These are phyloP conservation scores for Exophiala xenobiotica DNA, from an alignment of 2,329 filamentous ascomycete genomes.

Conservation along the genomic window DNA sequence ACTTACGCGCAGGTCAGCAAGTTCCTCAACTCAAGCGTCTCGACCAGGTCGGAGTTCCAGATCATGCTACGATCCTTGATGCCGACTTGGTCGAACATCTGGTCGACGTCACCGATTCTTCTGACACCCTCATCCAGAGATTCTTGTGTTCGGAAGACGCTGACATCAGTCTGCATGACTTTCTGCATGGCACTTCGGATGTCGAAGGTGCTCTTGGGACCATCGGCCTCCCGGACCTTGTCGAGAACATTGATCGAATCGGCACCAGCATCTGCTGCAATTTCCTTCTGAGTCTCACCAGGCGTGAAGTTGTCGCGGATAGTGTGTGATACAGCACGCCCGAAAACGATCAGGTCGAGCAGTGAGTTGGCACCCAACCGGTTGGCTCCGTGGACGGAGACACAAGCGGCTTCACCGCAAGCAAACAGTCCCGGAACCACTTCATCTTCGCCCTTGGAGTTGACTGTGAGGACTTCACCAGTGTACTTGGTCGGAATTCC, in stretches of 20 bases:
- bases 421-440: slow-evolving; percentile 93
- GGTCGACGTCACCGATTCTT: slow-evolving; percentile 77
- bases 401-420: slow-evolving; percentile 94
- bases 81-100: slow-evolving; percentile 70
- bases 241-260: slow-evolving; percentile 67
- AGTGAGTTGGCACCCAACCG: slow-evolving; percentile 97
- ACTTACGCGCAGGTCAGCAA: slow-evolving; percentile 93
- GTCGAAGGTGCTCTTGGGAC: slow-evolving; percentile 76
- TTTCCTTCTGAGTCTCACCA: slow-evolving; percentile 73
- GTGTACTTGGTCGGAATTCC: slow-evolving; percentile 98
- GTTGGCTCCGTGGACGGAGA: slow-evolving; percentile 97
- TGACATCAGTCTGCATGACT: slow-evolving; percentile 90
- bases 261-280: slow-evolving; percentile 81
- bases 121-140: slow-evolving; percentile 80
- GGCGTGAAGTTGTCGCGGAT: slow-evolving; percentile 93
- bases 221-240: slow-evolving; percentile 72
- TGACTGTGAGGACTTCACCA: slow-evolving; percentile 88
- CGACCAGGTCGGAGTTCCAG: slow-evolving; percentile 92
- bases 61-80: slow-evolving; percentile 96
- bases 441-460: slow-evolving; percentile 83
- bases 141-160: slow-evolving; percentile 83
- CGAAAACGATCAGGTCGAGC: slow-evolving; percentile 95
- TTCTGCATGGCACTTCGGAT: slow-evolving; percentile 87
- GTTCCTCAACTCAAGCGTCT: slow-evolving; percentile 93
- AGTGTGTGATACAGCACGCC: slow-evolving; percentile 93